Evolutionary conservation across 495 filamentous ascomycete genomes (phyloP), one percentile per base, ranked within the genome.

Genomic region (Sphaerosporella brunnea): DNA sequence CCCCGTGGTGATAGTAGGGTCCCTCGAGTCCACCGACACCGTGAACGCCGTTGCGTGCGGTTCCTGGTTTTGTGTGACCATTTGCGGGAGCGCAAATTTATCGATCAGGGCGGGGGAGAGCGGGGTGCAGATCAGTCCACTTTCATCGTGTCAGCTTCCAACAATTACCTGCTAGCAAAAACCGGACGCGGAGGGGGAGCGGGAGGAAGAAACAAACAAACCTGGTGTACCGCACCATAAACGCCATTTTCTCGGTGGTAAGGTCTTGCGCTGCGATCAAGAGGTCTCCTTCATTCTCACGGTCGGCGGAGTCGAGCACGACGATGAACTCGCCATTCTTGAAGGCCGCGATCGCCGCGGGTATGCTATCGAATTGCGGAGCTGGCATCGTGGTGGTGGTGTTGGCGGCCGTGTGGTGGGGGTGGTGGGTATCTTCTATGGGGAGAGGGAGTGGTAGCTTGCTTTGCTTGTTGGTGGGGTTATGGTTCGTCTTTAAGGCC

Each of bases 211-310:
- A 4, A 7, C 18, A 10, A 24, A 24, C 20, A 4, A 53, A 75
- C 70, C 73, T 77, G 13, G 79, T 78, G 61, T 93, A 74, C 23
- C 86, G 82, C 54, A 97, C 74, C 72, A 97, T 76, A 65, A 95
- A 96, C 49, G 85, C 85, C 82, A 87, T 86, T 63, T 96, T 86
- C 43, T 82, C 73, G 13, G 84, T 70, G 18, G 88, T 95, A 56
- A 95, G 68, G 52, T 82, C 72, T 26, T 84, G 70, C 19, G 86
- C 92, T 43, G 92, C 84, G 57, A 95, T 88, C 63, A 97, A 93
- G 21, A 97, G 78, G 66, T 97, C 90, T 56, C 85, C 92, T 70
- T 97, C 92, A 65, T 96, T 96, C 63, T 97, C 92, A 60, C 90
- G 87, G 47, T 77, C 72, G 39, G 80, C 74, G 49, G 80, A 79